These are phyloP conservation scores for Colletotrichum tofieldiae DNA, from an alignment of 2,329 filamentous ascomycete species.

Conservation along the genomic window DNA sequence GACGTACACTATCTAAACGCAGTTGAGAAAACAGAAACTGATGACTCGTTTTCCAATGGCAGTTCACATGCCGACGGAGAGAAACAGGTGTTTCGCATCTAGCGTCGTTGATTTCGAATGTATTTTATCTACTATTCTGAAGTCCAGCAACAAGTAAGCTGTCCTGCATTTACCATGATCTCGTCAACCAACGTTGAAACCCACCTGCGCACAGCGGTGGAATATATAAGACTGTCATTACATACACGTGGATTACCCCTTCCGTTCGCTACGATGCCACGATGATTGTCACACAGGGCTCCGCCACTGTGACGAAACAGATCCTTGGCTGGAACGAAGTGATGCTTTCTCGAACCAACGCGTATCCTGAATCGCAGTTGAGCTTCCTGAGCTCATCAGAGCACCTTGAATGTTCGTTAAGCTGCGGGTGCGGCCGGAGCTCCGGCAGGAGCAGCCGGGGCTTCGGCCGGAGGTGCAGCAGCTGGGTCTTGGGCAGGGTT, in stretches of 20 bases:
- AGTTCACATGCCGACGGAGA: accelerated
- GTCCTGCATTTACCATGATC: background rate
- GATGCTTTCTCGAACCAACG: background rate
- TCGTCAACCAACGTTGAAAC: background rate
- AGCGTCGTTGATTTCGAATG: background rate
- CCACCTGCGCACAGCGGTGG: background rate
- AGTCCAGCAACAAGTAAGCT: background rate
- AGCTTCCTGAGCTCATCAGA: constrained; percentile 11
- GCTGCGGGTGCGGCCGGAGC: background rate
- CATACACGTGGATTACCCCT: constrained; percentile 23
- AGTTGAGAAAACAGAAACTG: background rate
- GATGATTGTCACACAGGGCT: background rate
- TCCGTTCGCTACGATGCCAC: background rate
- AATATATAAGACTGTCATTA: constrained; percentile 24
- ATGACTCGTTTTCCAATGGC: too few relatives aligned
- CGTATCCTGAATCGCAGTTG: background rate
- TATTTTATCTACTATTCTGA: background rate
- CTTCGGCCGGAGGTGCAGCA: constrained; percentile 5
- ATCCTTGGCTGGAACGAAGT: background rate
- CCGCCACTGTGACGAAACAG: background rate
- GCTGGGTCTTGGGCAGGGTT: constrained; percentile 9
- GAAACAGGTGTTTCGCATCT: background rate
- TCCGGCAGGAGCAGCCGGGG: constrained; percentile 7
- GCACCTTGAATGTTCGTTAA: background rate
- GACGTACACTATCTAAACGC: too few relatives aligned